Evolutionary conservation across 2,329 filamentous ascomycete genomes (phyloP), one percentile per base, ranked within the genome.

Genomic region (Venturiaceae sp.): DNA sequence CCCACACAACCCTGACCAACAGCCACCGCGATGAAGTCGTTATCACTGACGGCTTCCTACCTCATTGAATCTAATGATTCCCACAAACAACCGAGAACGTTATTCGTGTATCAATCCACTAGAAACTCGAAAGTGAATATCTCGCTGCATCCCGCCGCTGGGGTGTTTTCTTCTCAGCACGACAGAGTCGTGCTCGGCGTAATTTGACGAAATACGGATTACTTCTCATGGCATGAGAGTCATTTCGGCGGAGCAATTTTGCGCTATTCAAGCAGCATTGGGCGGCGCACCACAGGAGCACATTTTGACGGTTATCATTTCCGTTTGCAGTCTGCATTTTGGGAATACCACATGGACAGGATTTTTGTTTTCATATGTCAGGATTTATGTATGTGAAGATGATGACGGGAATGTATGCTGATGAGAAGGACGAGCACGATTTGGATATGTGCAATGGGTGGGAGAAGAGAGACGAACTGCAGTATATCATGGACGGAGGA

Each of bases 1-100:
- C 57, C 70, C 69, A 61, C 71, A 71, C 57, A 68, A 72, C 60
- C 70, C 66, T 55, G 69, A 74, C 60, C 68, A 72, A 63, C 69
- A 70, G 60, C 66, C 68, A 54, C 36, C n/a, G 30, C 53, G 56
- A 14, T 58, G 23, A 57, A 46, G 32, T n/a, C 11, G n/a, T 32
- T 46, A 9, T 14, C 21, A 6, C 8, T 21, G 5, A n/a, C 4
- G 44, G 44, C 23, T n/a, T 30, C n/a, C 13, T n/a, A 6, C 11
- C 3, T 5, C 44, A 30, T 30, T 6, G 9, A n/a, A 7, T 30
- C 5, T 16, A 11, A 3, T 30, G 44, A 30, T 30, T 30, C n/a
- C n/a, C n/a, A 7, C 13, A 50, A 30, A 23, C 28, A 13, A 47
- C 23, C 26, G 16, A n/a, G 23, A 30, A 11, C 21, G 30, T n/a